Percentiles rank a stretch among this genome's conserved stretches.
phyloP scores from a whole-genome alignment of 2,329 filamentous ascomycete genomes.

The Sclerotiophoma versabilis region DNA sequence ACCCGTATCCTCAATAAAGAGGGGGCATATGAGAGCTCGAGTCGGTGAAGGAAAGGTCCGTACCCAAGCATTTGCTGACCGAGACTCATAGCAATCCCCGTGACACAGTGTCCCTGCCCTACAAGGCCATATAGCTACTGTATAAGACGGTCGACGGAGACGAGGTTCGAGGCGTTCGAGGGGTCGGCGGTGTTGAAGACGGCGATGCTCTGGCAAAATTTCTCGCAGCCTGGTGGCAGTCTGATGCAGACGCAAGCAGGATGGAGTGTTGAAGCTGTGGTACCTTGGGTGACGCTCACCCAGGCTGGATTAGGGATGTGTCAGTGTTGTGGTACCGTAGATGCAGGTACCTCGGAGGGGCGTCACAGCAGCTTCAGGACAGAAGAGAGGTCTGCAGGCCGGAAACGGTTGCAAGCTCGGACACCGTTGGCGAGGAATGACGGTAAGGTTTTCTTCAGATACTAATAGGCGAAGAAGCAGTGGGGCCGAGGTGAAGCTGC shows the following conservation, averaged over 20 bases:
- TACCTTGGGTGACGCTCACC: slow-evolving; percentile 34
- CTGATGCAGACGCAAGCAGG: slow-evolving; percentile 33
- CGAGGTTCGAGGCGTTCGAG: slow-evolving; percentile 22
- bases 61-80: slow-evolving; percentile 53
- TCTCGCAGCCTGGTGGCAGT: slow-evolving; percentile 23
- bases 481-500: slow-evolving; percentile 42
- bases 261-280: slow-evolving; percentile 37
- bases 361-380: slow-evolving; percentile 32
- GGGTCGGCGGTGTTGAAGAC: slow-evolving; percentile 28
- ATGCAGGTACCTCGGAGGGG: slow-evolving; percentile 43
- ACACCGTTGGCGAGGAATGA: slow-evolving; percentile 30
- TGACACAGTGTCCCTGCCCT: slow-evolving; percentile 35
- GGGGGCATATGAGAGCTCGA: slow-evolving; percentile 18
- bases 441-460: slow-evolving; percentile 34
- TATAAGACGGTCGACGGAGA: slow-evolving; percentile 28
- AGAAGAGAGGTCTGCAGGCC: slow-evolving; percentile 28
- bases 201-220: slow-evolving; percentile 31
- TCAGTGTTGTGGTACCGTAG: slow-evolving; percentile 41
- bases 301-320: slow-evolving; percentile 33
- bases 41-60: slow-evolving; percentile 31
- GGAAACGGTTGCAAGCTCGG: slow-evolving; percentile 28
- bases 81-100: slow-evolving; percentile 50
- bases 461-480: slow-evolving; percentile 35
- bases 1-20: neutral
- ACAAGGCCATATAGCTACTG: slow-evolving; percentile 41